These are phyloP conservation scores for Aspergillus sp. DNA, from an alignment of 2,329 filamentous ascomycete species.

Conservation along the genomic window DNA sequence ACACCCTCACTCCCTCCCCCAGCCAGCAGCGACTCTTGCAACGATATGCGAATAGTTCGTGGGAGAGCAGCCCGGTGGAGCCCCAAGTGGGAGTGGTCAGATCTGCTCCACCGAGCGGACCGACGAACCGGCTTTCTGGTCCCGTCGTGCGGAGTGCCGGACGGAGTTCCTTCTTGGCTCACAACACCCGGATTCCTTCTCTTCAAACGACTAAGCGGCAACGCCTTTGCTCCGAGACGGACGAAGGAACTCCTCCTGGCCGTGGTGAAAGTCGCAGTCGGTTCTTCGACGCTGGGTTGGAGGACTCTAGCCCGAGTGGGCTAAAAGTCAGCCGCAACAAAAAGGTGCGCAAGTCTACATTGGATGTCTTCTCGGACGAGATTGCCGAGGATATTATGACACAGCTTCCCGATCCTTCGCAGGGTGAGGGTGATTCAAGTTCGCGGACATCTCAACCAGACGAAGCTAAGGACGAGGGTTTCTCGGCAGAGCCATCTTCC, in stretches of 20 bases:
- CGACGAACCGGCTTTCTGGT: constrained; percentile 39
- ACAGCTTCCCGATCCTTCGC: constrained; percentile 38
- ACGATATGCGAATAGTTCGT: constrained; percentile 52
- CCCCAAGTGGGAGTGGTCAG: constrained; percentile 33
- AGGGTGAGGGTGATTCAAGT: background rate
- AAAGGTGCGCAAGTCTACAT: constrained; percentile 41
- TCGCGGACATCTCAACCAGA: constrained; percentile 3
- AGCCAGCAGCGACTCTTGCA: constrained; percentile 60
- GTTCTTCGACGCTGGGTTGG: constrained; percentile 42
- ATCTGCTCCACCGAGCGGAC: constrained; percentile 33
- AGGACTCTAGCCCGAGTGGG: constrained; percentile 40
- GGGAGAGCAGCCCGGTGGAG: constrained; percentile 52
- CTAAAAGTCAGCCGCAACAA: constrained; percentile 36
- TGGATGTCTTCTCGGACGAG: constrained; percentile 55
- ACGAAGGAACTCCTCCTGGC: constrained; percentile 33
- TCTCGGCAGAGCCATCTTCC: no score
- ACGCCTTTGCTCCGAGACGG: constrained; percentile 50
- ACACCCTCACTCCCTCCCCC: constrained; percentile 64
- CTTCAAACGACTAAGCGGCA: constrained; percentile 50
- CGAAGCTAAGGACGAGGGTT: background rate
- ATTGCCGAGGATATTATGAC: constrained; percentile 50
- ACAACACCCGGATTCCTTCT: constrained; percentile 38
- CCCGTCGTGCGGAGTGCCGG: constrained; percentile 40
- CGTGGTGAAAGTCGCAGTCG: constrained; percentile 40
- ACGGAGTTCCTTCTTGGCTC: constrained; percentile 38